Percentiles rank a stretch among this genome's conserved stretches.
These are phyloP conservation scores for Alternaria dauci DNA, from an alignment of 2,329 filamentous ascomycete genomes.

Conservation along the genomic window DNA sequence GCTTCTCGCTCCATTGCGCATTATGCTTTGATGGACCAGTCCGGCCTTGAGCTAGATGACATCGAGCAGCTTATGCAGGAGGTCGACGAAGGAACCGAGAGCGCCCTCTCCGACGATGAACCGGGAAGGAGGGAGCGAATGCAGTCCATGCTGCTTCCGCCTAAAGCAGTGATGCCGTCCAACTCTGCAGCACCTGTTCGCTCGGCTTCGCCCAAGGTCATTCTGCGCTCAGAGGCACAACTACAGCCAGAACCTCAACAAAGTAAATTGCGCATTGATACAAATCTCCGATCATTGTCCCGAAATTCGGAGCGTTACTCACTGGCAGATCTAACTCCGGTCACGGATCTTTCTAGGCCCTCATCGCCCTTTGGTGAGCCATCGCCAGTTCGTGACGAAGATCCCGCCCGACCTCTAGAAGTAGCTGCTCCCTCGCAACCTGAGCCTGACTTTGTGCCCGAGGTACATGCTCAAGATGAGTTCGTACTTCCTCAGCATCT, in stretches of 20 bases:
- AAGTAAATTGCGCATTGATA: conserved; percentile 32
- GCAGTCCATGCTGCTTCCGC: conserved; percentile 51
- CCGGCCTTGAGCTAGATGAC: conserved; percentile 55
- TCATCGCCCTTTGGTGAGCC: conserved; percentile 39
- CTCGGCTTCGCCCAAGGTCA: conserved; percentile 50
- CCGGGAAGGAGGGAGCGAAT: conserved; percentile 41
- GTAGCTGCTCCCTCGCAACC: background rate
- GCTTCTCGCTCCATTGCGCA: conserved; percentile 61
- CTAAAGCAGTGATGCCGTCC: conserved; percentile 45
- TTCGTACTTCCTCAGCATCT: conserved; percentile 18
- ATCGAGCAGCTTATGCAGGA: conserved; percentile 59
- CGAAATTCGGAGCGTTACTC: conserved; percentile 25
- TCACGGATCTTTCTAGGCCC: conserved; percentile 46
- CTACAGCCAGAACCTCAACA: conserved; percentile 23
- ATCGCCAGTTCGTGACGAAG: conserved; percentile 21
- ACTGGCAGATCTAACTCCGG: conserved; percentile 41
- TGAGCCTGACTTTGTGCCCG: background rate
- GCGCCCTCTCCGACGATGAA: conserved; percentile 31
- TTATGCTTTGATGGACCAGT: conserved; percentile 65
- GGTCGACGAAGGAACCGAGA: conserved; percentile 40
- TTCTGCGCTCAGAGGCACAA: conserved; percentile 35
- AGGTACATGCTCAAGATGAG: conserved; percentile 9
- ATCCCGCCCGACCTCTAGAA: conserved; percentile 2
- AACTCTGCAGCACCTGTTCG: conserved; percentile 35
- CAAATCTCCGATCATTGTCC: conserved; percentile 22